These are phyloP conservation scores for Cutaneotrichosporon sp. DNA, from an alignment of 1,284 basidiomycete genomes.

Conservation along the genomic window DNA sequence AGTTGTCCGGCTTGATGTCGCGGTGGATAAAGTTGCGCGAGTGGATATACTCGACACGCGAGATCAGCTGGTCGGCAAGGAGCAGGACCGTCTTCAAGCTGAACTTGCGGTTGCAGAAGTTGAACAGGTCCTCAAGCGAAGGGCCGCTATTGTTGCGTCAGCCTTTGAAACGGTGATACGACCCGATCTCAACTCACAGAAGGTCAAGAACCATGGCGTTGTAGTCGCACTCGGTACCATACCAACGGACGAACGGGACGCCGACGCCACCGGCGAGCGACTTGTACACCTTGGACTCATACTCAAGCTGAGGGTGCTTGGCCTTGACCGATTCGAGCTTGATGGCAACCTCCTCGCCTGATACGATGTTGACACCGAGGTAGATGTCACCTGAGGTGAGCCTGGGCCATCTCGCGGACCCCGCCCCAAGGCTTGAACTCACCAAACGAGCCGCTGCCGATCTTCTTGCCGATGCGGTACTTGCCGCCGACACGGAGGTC, in stretches of 20 bases:
- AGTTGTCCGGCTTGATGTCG: constrained; percentile 99
- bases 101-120: constrained; percentile 99
- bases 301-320: constrained; percentile 99
- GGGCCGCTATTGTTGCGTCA: constrained; percentile 61
- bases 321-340: constrained; percentile 99
- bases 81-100: constrained; percentile 94
- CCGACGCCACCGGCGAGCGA: constrained; percentile 97
- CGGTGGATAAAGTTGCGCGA: constrained; percentile 99
- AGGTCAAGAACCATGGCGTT: constrained; percentile 99
- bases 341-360: constrained; percentile 99
- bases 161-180: background rate
- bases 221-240: constrained; percentile 98
- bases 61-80: constrained; percentile 96
- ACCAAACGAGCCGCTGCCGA: constrained; percentile 98
- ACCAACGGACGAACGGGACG: constrained; percentile 97
- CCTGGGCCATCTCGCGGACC: background rate
- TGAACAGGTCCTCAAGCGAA: constrained; percentile 97
- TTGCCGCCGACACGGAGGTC: constrained; percentile 97
- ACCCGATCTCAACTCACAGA: constrained; percentile 55
- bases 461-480: constrained; percentile 99
- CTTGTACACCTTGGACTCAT: constrained; percentile 97
- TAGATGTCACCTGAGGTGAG: constrained; percentile 86
- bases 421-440: constrained; percentile 45
- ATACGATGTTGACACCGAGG: constrained; percentile 99
- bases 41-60: constrained; percentile 98